Conservation (phyloP, 331 rosid genomes). For the Prunus yedoensis region DNA sequence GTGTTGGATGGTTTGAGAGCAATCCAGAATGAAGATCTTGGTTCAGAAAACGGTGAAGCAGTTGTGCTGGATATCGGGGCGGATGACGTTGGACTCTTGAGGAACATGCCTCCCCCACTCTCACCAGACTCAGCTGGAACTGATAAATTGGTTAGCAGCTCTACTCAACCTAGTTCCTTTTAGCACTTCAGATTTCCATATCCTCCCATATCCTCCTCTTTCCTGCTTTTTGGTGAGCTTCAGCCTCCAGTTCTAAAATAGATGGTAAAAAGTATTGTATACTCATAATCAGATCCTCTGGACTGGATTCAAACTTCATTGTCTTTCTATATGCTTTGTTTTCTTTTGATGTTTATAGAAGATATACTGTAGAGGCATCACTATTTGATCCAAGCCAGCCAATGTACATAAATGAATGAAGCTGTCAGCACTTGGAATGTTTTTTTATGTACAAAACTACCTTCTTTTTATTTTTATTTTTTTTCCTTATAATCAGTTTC, state of each 20-base stretch:
- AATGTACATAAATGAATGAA: slow-evolving; percentile 13
- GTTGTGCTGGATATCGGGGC: slow-evolving; percentile 44
- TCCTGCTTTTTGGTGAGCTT: neutral
- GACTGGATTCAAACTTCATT: neutral
- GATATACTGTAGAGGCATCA: neutral
- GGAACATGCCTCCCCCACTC: slow-evolving; percentile 39
- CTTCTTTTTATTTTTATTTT: no score
- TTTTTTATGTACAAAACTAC: slow-evolving; percentile 1
- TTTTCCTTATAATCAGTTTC: neutral
- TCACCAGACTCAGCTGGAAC: slow-evolving; percentile 61
- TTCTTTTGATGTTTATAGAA: slow-evolving; percentile 17
- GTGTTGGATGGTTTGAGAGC: slow-evolving; percentile 51
- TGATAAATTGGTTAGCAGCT: slow-evolving; percentile 69
- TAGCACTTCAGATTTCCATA: slow-evolving; percentile 35
- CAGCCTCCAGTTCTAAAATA: slow-evolving; percentile 18
- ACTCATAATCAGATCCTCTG: neutral
- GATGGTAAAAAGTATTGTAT: slow-evolving; percentile 23
- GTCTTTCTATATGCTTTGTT: slow-evolving; percentile 23
- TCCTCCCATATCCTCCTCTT: slow-evolving; percentile 12
- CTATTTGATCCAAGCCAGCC: neutral
- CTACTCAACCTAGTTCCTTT: slow-evolving; percentile 50
- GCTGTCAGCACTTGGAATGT: slow-evolving; percentile 17
- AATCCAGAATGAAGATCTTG: slow-evolving; percentile 46
- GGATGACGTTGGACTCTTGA: slow-evolving; percentile 58
- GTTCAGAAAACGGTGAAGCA: slow-evolving; percentile 29